Base-by-base conservation (phyloP, 495 filamentous ascomycete genomes). In the Annulohypoxylon moriforme region DNA sequence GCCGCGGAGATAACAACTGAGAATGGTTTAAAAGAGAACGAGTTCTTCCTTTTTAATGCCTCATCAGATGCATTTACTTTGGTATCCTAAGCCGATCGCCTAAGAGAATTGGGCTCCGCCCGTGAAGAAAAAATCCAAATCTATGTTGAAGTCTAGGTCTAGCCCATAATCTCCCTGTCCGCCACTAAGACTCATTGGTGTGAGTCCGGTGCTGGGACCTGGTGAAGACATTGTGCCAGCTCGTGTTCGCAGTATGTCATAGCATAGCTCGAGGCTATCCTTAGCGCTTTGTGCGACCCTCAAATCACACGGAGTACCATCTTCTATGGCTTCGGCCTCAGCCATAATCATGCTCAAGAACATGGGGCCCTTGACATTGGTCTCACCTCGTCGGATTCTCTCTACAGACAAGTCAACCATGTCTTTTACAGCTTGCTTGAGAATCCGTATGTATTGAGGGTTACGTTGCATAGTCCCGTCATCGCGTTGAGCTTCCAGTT, bases 281-380 rank as follows among this genome's bases (percentile, higher is more conserved):
- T 57, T 67, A n/a, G 69, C 75, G 31, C 67, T 73, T 5, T 68
- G 67, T 6, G 70, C 55, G 29, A 80, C 67, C 2, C 60, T 66
- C 3, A 77, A 50, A 9, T 81, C 72, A 8, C 56, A 60, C 11
- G 75, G 18, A 0, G 22, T 33, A 11, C 75, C 77, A 0, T 67
- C 67, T 20, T 80, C 75, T 7, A 75, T 76, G 2, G 82, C 81
- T 44, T 83, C 79, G 1, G 69, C 76, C 46, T 85, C 79, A 4
- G 79, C 83, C 49, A 81, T 58, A 34, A 81, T 69, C 80, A 87
- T 84, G 58, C 67, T 77, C 5, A 86, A 44, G 66, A 82, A 86
- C 69, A 85, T 74, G 53, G 85, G 80, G 14, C 60, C 72, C 61
- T 87, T 87, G 18, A 86, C 78, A 62, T 85, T 88, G 1, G 83